Conservation (phyloP, 1,139 yeast species). For the Candida glucosophila region DNA sequence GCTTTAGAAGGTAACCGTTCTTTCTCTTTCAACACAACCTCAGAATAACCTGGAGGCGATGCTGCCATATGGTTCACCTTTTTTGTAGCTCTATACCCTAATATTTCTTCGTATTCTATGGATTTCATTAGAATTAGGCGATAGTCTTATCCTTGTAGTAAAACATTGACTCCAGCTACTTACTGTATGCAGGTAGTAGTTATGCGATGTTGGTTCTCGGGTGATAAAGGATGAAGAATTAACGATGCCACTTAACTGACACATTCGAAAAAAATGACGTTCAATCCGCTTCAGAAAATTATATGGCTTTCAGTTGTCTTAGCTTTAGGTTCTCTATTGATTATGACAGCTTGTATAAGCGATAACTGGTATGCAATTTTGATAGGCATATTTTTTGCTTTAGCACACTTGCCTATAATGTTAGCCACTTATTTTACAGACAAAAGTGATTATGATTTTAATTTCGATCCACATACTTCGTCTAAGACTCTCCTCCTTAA, state of each 20-base stretch:
- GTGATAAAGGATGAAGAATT: too few relatives aligned
- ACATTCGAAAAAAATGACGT: too few relatives aligned
- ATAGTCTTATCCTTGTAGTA: too few relatives aligned
- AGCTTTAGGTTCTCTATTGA: slow-evolving; percentile 70
- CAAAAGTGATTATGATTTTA: slow-evolving; percentile 36
- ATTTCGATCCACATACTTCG: slow-evolving; percentile 30
- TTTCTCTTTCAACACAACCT: not conserved
- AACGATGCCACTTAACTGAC: too few relatives aligned
- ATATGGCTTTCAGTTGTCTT: slow-evolving; percentile 66
- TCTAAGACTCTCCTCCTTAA: slow-evolving; percentile 21
- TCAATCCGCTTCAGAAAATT: slow-evolving; percentile 63
- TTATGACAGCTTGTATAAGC: slow-evolving; percentile 68
- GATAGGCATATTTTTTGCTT: slow-evolving; percentile 41
- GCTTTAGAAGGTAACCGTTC: slow-evolving; percentile 6
- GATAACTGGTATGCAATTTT: slow-evolving; percentile 75
- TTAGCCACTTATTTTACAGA: slow-evolving; percentile 24
- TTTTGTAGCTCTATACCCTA: too few relatives aligned
- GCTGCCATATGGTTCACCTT: too few relatives aligned
- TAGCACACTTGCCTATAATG: slow-evolving; percentile 65
- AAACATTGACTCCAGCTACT: too few relatives aligned
- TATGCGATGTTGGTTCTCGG: too few relatives aligned
- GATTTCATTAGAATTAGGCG: too few relatives aligned
- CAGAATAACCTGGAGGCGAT: not conserved
- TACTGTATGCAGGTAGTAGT: too few relatives aligned
- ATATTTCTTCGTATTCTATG: too few relatives aligned